Evolutionary conservation across 768 basidiomycete genomes (phyloP).

Genomic region (Dentipellis sp.): DNA sequence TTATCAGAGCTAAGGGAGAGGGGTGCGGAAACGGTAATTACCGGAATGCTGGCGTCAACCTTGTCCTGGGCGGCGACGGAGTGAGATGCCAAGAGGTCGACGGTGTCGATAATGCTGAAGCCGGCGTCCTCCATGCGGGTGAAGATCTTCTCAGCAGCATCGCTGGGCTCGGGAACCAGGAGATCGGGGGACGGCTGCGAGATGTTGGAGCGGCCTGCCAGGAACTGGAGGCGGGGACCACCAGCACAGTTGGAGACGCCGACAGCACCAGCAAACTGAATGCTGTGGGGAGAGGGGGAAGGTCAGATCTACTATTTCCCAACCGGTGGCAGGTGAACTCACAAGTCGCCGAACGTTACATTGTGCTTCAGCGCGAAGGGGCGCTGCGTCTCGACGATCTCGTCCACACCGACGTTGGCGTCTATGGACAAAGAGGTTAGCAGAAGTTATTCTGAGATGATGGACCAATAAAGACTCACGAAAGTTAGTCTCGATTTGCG

Average conservation of each 20-base stretch:
- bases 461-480: neutral
- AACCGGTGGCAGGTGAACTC: conserved; percentile 8
- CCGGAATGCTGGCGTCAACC: conserved; percentile 1
- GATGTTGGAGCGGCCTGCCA: conserved; percentile 27
- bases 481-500: conserved; percentile 17
- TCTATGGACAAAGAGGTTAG: neutral
- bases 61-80: conserved; percentile 1
- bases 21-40: neutral
- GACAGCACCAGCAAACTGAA: conserved; percentile 28
- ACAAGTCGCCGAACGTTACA: conserved; percentile 39
- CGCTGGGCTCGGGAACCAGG: conserved; percentile 23
- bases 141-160: conserved; percentile 17
- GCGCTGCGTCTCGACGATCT: conserved; percentile 27
- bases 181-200: conserved; percentile 20
- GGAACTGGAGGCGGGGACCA: conserved; percentile 27
- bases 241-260: conserved; percentile 30
- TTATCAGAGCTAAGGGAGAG: neutral
- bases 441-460: neutral
- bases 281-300: conserved; percentile 9
- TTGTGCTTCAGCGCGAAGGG: conserved; percentile 27
- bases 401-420: conserved; percentile 28
- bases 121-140: conserved; percentile 27
- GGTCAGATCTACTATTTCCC: too few species aligned
- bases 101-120: conserved; percentile 25
- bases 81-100: conserved; percentile 16